Percentiles rank a stretch among this genome's conserved stretches.
These are phyloP conservation scores for Yamadazyma taylorii DNA, from an alignment of 1,139 yeast genomes.

Conservation along the genomic window DNA sequence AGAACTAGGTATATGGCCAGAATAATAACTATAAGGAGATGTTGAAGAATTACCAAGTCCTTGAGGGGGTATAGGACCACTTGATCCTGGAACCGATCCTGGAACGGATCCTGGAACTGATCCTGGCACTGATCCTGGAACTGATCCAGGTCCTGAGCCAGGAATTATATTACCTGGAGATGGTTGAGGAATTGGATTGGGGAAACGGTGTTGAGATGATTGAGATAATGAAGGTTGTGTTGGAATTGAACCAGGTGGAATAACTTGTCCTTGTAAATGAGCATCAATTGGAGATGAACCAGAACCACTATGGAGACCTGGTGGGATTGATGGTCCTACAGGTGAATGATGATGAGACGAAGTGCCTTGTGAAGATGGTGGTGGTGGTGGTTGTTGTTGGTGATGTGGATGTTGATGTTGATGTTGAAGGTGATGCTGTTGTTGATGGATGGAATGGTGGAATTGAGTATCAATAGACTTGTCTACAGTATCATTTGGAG, in stretches of 20 bases:
- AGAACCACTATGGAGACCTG: not conserved
- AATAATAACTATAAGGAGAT: slow-evolving; percentile 3
- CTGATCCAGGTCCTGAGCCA: too few relatives aligned
- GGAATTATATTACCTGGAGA: not conserved
- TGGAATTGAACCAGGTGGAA: not conserved
- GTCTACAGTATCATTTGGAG: not conserved
- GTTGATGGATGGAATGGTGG: too few relatives aligned
- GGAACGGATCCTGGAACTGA: too few relatives aligned
- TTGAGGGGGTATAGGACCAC: too few relatives aligned
- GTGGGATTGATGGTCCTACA: slow-evolving; percentile 2
- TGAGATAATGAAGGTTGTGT: too few relatives aligned
- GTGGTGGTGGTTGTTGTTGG: slow-evolving; percentile 3
- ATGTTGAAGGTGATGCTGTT: too few relatives aligned
- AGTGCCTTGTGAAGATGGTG: slow-evolving; percentile 1
- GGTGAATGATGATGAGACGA: slow-evolving; percentile 3
- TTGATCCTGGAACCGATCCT: slow-evolving; percentile 2
- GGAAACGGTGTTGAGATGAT: too few relatives aligned
- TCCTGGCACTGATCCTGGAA: too few relatives aligned
- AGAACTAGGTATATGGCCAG: slow-evolving; percentile 1
- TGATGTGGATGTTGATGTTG: too few relatives aligned
- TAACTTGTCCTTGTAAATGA: not conserved
- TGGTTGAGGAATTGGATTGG: not conserved
- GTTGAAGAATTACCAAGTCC: not conserved
- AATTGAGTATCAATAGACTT: not conserved
- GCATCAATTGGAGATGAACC: slow-evolving; percentile 2